Evolutionary conservation across 2,329 filamentous ascomycete genomes (phyloP).

Genomic region (Capronia epimyces): DNA sequence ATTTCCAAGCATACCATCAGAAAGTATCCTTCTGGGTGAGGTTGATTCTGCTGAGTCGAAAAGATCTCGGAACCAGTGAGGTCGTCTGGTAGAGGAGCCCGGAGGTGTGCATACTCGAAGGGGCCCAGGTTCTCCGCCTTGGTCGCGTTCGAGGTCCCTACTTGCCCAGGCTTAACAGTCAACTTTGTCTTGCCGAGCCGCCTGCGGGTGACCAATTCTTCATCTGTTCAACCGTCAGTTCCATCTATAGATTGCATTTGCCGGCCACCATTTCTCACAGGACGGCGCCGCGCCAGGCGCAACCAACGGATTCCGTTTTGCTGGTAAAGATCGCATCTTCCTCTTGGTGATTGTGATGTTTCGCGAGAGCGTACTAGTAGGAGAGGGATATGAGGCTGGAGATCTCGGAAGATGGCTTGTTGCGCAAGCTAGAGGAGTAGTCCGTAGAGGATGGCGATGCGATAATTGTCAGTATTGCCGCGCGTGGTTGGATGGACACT

Average conservation of each 20-base stretch:
- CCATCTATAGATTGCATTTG: neutral
- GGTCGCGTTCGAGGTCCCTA: conserved; percentile 64
- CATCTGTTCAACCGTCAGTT: conserved; percentile 45
- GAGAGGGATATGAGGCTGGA: neutral
- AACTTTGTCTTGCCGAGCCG: conserved; percentile 90
- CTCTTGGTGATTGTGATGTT: neutral
- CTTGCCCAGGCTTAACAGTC: conserved; percentile 69
- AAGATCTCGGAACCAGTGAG: conserved; percentile 87
- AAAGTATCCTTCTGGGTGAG: conserved; percentile 83
- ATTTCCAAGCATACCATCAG: conserved; percentile 61
- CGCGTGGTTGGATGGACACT: neutral
- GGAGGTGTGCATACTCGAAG: conserved; percentile 94
- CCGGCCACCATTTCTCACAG: conserved; percentile 37
- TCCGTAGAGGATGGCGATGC: neutral
- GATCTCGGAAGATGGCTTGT: neutral
- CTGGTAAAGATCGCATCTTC: conserved; percentile 44
- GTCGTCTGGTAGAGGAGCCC: conserved; percentile 85
- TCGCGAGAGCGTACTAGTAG: too few relatives aligned
- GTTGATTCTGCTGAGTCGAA: conserved; percentile 58
- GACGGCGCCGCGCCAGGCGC: conserved; percentile 39
- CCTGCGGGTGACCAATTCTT: conserved; percentile 72
- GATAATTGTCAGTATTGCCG: neutral
- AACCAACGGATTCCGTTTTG: conserved; percentile 44
- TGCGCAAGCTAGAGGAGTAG: neutral
- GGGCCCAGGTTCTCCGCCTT: conserved; percentile 69